A percentile compares a stretch with the other conserved stretches of the same genome.
These are phyloP conservation scores for Coemansia sp. DNA, from an alignment of 192 early-diverging fungal species.

Conservation along the genomic window DNA sequence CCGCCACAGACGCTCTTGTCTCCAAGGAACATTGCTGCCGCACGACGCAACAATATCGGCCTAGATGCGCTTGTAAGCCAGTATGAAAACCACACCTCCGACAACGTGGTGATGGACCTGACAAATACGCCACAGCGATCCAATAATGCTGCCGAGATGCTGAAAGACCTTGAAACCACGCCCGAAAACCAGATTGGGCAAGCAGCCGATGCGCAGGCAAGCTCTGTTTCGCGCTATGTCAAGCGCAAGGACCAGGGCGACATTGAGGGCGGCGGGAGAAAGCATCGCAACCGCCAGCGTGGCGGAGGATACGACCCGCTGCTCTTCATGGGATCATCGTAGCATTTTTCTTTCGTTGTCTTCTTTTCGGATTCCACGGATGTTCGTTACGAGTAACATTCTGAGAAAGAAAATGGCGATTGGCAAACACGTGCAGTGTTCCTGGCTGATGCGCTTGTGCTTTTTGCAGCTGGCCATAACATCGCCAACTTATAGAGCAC, in stretches of 20 bases:
- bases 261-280: constrained; percentile 39
- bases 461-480: background rate
- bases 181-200: constrained; percentile 44
- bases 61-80: constrained; percentile 8
- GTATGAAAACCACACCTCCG: background rate
- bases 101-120: background rate
- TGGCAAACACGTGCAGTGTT: background rate
- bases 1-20: constrained; percentile 46
- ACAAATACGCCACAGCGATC: constrained; percentile 17
- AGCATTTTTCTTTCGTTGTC: background rate
- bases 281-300: constrained; percentile 37
- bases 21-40: constrained; percentile 38
- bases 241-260: constrained; percentile 39
- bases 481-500: no score
- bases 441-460: background rate
- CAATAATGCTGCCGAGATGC: background rate
- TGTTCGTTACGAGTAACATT: background rate
- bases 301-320: constrained; percentile 6
- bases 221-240: constrained; percentile 40
- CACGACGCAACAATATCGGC: constrained; percentile 14
- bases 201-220: constrained; percentile 20
- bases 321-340: constrained; percentile 8
- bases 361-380: background rate
- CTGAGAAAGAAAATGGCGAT: background rate
- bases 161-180: constrained; percentile 23